Percentiles rank a stretch among this genome's conserved stretches.
Conservation (phyloP, 345 rosid species). For the Salix suchowensis region DNA sequence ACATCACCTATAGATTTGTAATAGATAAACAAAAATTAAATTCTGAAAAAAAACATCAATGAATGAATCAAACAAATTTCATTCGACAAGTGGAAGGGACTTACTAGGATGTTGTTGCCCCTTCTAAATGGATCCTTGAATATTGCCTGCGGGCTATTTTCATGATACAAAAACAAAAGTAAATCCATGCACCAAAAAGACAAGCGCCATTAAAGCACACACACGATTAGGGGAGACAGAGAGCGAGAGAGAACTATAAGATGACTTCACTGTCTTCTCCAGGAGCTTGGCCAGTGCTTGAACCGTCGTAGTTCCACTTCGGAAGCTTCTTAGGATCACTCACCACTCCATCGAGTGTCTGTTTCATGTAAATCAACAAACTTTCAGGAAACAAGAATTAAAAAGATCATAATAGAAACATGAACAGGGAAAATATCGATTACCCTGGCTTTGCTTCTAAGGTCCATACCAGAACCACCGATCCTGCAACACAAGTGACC, state of each 20-base stretch:
- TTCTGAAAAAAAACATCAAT: not conserved
- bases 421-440: not conserved
- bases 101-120: conserved; percentile 86
- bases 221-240: not conserved
- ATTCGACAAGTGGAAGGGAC: not conserved
- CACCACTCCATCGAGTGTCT: conserved; percentile 9
- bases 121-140: conserved; percentile 87
- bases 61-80: not conserved
- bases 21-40: not conserved
- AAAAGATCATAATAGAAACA: not conserved
- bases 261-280: conserved; percentile 28
- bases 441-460: conserved; percentile 28
- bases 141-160: conserved; percentile 41
- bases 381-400: not conserved
- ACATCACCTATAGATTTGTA: conserved; percentile 56
- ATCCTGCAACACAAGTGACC: conserved; percentile 10
- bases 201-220: not conserved
- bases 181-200: not conserved
- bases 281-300: conserved; percentile 20
- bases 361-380: not conserved
- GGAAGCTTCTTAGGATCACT: conserved; percentile 15
- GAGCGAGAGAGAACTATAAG: conserved; percentile 1
- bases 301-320: conserved; percentile 25
- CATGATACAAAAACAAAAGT: not conserved
- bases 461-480: conserved; percentile 25